Percentiles rank a stretch among this genome's conserved stretches.
These are phyloP conservation scores for Podospora appendiculata DNA, from an alignment of 495 filamentous ascomycete species.

Conservation along the genomic window DNA sequence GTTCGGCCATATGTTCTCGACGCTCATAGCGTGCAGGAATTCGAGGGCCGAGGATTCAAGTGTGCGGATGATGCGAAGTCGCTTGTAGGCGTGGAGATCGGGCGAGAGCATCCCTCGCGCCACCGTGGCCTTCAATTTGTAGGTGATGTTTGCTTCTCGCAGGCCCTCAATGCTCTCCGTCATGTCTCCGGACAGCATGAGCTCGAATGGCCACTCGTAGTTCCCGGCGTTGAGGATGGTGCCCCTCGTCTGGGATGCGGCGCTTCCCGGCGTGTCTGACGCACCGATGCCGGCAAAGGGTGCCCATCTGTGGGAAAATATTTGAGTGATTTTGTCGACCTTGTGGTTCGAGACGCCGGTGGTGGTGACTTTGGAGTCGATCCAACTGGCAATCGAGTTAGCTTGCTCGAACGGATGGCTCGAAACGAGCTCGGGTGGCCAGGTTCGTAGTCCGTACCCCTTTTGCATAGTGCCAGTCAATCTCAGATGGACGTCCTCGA, in stretches of 20 bases:
- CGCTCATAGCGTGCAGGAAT: slow-evolving; percentile 80
- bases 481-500: slow-evolving; percentile 65
- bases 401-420: background rate
- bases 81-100: slow-evolving; percentile 69
- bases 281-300: slow-evolving; percentile 37
- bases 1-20: slow-evolving; percentile 90
- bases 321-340: slow-evolving; percentile 33
- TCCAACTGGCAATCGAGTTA: slow-evolving; percentile 30
- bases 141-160: slow-evolving; percentile 69
- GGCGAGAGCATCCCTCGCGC: slow-evolving; percentile 72
- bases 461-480: slow-evolving; percentile 64
- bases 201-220: slow-evolving; percentile 86
- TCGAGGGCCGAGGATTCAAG: slow-evolving; percentile 74
- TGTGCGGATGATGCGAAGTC: slow-evolving; percentile 80
- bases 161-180: slow-evolving; percentile 88
- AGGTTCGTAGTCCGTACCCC: slow-evolving; percentile 40
- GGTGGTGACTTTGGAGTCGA: slow-evolving; percentile 39
- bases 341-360: slow-evolving; percentile 41
- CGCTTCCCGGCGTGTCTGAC: slow-evolving; percentile 13
- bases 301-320: slow-evolving; percentile 39
- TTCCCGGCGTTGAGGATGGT: slow-evolving; percentile 65
- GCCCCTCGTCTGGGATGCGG: slow-evolving; percentile 25
- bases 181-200: slow-evolving; percentile 64
- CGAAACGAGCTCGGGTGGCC: background rate
- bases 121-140: slow-evolving; percentile 82